These are phyloP conservation scores for Fusarium marasasianum DNA, from an alignment of 2,329 filamentous ascomycete species.

Conservation along the genomic window DNA sequence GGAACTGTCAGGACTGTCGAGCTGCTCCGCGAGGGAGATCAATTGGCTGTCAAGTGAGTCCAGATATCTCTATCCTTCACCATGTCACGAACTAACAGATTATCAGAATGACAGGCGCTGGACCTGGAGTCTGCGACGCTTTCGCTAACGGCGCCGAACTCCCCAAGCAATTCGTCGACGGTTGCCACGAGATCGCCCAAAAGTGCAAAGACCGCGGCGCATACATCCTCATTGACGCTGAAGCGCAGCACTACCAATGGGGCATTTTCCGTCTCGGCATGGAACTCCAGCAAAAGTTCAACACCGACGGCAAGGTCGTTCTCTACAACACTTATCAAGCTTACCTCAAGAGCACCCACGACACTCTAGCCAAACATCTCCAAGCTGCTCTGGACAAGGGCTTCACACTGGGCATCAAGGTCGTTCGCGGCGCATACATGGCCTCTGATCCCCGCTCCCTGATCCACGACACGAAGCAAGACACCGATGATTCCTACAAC, in stretches of 20 bases:
- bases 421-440: conserved; percentile 67
- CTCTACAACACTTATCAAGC: conserved; percentile 65
- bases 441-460: conserved; percentile 57
- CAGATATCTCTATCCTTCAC: background rate
- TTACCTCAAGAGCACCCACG: conserved; percentile 60
- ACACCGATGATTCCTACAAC: conserved; percentile 63
- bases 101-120: conserved; percentile 54
- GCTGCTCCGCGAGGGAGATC: conserved; percentile 48
- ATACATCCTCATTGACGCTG: conserved; percentile 57
- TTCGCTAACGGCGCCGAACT: conserved; percentile 48
- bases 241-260: conserved; percentile 55
- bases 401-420: conserved; percentile 65
- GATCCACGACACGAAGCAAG: conserved; percentile 63
- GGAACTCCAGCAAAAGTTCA: conserved; percentile 51
- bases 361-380: conserved; percentile 56
- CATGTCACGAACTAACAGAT: background rate
- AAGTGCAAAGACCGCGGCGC: conserved; percentile 51
- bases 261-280: conserved; percentile 49
- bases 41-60: conserved; percentile 51
- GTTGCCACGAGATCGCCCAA: conserved; percentile 52
- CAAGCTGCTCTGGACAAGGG: conserved; percentile 53
- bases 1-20: conserved; percentile 46
- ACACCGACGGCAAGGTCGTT: conserved; percentile 49
- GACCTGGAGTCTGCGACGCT: conserved; percentile 50
- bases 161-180: conserved; percentile 54